Evolutionary conservation across 768 basidiomycete species (phyloP).

Genomic region (Hygrocybe punicea): DNA sequence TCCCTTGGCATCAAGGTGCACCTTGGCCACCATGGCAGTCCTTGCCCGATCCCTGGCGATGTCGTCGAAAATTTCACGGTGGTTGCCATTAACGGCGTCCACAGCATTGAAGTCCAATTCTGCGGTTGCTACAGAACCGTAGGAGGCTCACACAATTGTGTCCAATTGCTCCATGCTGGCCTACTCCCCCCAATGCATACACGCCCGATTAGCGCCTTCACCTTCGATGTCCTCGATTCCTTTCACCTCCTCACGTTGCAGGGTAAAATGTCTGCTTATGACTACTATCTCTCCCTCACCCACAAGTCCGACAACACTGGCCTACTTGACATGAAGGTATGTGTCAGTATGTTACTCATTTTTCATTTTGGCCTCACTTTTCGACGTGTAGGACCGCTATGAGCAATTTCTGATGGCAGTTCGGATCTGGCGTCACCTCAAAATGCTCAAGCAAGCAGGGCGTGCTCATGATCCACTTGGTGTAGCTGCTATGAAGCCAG

Average conservation of each 20-base stretch:
- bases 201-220: conserved; percentile 8
- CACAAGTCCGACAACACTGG: conserved; percentile 9
- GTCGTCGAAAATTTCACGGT: conserved; percentile 5
- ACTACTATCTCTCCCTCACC: conserved; percentile 5
- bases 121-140: conserved; percentile 19
- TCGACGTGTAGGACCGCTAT: conserved; percentile 3
- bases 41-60: background rate
- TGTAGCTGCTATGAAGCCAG: conserved; percentile 7
- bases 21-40: conserved; percentile 7
- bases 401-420: conserved; percentile 5
- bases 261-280: conserved; percentile 8
- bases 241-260: conserved; percentile 12
- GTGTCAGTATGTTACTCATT: background rate
- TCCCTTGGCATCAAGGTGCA: conserved; percentile 7
- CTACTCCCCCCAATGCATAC: conserved; percentile 3
- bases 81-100: conserved; percentile 25
- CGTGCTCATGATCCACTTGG: conserved; percentile 13
- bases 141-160: background rate
- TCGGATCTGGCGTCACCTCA: conserved; percentile 19
- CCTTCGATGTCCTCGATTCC: conserved; percentile 8
- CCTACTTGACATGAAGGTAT: background rate
- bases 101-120: conserved; percentile 20
- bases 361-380: background rate
- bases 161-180: conserved; percentile 5
- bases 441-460: conserved; percentile 23